Evolutionary conservation across 768 basidiomycete species (phyloP), one percentile per base, ranked within the genome.

Genomic region (Agaricus sinodeliciosus): DNA sequence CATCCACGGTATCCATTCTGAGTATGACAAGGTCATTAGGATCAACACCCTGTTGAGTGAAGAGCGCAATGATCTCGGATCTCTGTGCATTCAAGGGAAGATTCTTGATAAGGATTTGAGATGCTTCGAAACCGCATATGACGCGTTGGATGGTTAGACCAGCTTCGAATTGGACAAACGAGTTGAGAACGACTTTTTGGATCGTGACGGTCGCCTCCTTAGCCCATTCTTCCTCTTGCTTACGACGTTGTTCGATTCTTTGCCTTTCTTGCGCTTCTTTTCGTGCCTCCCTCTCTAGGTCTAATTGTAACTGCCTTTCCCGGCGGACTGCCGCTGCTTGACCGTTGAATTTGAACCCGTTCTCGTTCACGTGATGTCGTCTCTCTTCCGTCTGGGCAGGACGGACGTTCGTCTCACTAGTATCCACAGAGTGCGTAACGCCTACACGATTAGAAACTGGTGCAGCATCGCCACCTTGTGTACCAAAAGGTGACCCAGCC

Each of bases 1-100:
- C 58, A 9, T 67, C 65, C 25, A 60, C 54, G 15, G 58, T 36
- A 27, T 53, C 57, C 37, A 46, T 63, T 53, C 65, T 65, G 40
- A 51, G 40, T 18, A 35, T 22, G 4, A n/a, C 53, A 3, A 59
- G 12, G 15, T 55, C 44, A 8, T 47, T 34, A 11, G 39, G 6
- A 36, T 55, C 40, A 15, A 62, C n/a, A 3, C 54, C 41, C 41
- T 57, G 49, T 22, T 58, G 51, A 8, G 40, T n/a, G 42, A 59
- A 58, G 1, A 63, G 22, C 25, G 55, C 53, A 13, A 47, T 37
- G 26, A 63, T 49, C 28, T 60, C 59, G 2, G 46, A 26, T 9
- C 34, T 19, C 11, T 35, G 42, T 3, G 55, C 56, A 19, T 59
- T 43, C 28, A 39, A 11, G 3, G 60, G 59, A 12, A 63, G 43